Percentiles rank a stretch among this genome's conserved stretches.
Conservation (phyloP, 139 green algal genomes). For the Gonium pectorale region DNA sequence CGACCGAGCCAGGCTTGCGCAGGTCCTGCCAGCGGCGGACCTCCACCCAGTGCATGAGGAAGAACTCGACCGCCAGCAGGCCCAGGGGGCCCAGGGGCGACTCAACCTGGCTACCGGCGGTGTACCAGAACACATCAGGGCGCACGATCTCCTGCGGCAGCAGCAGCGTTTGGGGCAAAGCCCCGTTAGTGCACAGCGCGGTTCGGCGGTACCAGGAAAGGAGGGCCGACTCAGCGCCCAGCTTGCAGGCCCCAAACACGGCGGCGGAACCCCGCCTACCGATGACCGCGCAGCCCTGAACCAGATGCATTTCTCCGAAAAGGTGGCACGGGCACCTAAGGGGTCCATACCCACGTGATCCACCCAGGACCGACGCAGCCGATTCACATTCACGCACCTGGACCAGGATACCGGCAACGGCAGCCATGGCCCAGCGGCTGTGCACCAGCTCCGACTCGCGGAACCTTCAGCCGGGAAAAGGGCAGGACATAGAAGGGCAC, state of each 20-base stretch:
- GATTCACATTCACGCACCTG: slow-evolving; percentile 78
- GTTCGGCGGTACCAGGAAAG: no score
- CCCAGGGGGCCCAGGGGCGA: slow-evolving; percentile 80
- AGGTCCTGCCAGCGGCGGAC: slow-evolving; percentile 85
- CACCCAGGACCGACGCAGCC: no score
- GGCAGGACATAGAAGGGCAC: neutral
- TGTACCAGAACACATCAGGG: slow-evolving; percentile 84
- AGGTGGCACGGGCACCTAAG: no score
- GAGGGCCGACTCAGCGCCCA: no score
- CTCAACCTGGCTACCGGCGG: slow-evolving; percentile 54
- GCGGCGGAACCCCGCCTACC: no score
- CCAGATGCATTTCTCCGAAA: no score
- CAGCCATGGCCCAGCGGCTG: slow-evolving; percentile 92
- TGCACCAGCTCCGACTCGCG: slow-evolving; percentile 80
- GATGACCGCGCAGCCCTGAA: no score
- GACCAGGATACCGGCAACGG: slow-evolving; percentile 87
- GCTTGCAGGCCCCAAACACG: no score
- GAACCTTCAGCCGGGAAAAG: slow-evolving; percentile 42
- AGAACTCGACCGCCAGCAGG: slow-evolving; percentile 88
- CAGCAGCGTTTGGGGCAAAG: no score
- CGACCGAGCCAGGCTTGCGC: slow-evolving; percentile 81
- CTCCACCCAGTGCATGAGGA: slow-evolving; percentile 86
- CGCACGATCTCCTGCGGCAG: slow-evolving; percentile 68
- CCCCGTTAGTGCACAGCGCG: no score
- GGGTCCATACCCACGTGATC: no score